phyloP scores from a whole-genome alignment of 2,329 filamentous ascomycete species.

The Pseudocercospora crystallina region DNA sequence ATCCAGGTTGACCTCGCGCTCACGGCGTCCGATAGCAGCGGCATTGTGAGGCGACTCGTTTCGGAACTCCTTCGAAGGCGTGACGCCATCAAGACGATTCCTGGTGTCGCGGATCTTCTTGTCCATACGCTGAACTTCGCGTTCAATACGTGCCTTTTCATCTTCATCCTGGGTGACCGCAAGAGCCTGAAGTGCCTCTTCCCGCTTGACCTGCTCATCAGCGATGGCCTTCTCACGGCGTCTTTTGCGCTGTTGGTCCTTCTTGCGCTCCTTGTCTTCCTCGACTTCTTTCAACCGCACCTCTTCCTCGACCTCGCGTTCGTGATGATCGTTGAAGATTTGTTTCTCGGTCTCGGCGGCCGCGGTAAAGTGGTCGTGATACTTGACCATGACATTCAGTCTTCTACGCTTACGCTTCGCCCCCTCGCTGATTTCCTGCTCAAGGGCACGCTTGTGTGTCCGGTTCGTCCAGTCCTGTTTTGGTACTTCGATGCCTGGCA shows the following conservation, averaged over 20 bases:
- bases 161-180: slow-evolving; percentile 76
- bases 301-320: slow-evolving; percentile 77
- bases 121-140: slow-evolving; percentile 83
- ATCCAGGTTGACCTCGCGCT: slow-evolving; percentile 70
- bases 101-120: slow-evolving; percentile 93
- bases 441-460: slow-evolving; percentile 65
- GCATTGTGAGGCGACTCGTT: slow-evolving; percentile 59
- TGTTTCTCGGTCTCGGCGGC: slow-evolving; percentile 72
- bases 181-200: slow-evolving; percentile 74
- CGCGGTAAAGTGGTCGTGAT: slow-evolving; percentile 60
- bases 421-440: slow-evolving; percentile 64
- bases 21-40: slow-evolving; percentile 29
- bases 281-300: slow-evolving; percentile 87
- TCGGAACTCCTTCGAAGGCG: slow-evolving; percentile 69
- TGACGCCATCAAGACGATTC: slow-evolving; percentile 80
- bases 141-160: slow-evolving; percentile 76
- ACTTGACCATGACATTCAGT: slow-evolving; percentile 55
- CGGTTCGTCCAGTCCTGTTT: slow-evolving; percentile 55
- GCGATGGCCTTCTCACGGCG: slow-evolving; percentile 92
- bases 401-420: slow-evolving; percentile 66
- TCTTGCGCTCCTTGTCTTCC: slow-evolving; percentile 98
- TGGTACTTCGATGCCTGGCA: slow-evolving; percentile 51
- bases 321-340: slow-evolving; percentile 74
- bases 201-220: slow-evolving; percentile 80
- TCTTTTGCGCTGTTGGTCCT: slow-evolving; percentile 98